Percentiles rank a stretch among this genome's conserved stretches.
These are phyloP conservation scores for Iberis amara DNA, from an alignment of 441 rosid genomes.

Conservation along the genomic window DNA sequence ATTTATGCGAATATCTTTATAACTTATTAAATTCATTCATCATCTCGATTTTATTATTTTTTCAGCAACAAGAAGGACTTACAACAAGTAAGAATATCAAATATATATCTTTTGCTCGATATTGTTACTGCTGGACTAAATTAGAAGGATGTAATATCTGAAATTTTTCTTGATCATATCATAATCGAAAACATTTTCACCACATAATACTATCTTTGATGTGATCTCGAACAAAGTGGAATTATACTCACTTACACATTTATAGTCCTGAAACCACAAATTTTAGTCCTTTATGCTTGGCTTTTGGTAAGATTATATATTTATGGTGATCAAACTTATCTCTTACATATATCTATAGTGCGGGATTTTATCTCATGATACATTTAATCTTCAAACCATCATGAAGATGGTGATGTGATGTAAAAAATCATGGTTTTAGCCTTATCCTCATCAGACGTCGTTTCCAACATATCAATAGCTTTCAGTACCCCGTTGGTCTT, in stretches of 20 bases:
- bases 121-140: neutral
- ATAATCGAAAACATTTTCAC: neutral
- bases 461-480: too few relatives aligned
- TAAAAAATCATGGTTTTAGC: too few relatives aligned
- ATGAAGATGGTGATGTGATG: neutral
- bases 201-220: neutral
- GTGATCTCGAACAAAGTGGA: neutral
- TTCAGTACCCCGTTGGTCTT: too few relatives aligned
- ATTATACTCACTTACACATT: neutral
- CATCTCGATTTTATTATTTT: neutral
- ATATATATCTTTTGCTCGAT: neutral
- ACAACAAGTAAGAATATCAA: neutral
- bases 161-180: neutral
- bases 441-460: neutral
- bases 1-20: too few relatives aligned
- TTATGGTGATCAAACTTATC: neutral
- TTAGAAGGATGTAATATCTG: neutral
- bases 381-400: neutral
- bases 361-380: neutral
- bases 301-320: too few relatives aligned
- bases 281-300: neutral
- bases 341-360: neutral
- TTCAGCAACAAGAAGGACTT: neutral
- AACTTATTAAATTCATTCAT: too few relatives aligned
- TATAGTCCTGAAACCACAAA: neutral